Evolutionary conservation across 2,329 filamentous ascomycete genomes (phyloP), one percentile per base, ranked within the genome.

Genomic region (Coleophoma eucalyptorum): DNA sequence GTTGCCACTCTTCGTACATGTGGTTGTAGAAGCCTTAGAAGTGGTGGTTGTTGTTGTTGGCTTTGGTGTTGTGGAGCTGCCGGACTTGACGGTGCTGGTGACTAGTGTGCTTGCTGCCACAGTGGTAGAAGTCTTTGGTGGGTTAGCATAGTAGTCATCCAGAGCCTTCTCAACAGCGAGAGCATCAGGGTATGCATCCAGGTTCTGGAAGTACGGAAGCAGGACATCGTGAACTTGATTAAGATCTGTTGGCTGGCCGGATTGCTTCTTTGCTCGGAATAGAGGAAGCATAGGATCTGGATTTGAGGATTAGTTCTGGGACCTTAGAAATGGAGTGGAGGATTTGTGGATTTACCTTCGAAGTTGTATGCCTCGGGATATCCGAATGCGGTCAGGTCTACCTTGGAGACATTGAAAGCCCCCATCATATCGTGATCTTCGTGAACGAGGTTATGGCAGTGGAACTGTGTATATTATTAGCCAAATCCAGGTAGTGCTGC

Each of bases 361-460:
- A 58, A 61, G n/a, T 47, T 50, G 15, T 55, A 52, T 6, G 47
- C 54, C 26, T 61, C 54, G 2, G 57, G 57, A 42, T 60, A 58
- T 2, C 55, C 60, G 18, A 40, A 53, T 18, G 33, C 43, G 5
- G 48, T 48, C 12, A 55, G 45, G 18, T 57, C 50, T 5, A 55
- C 50, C 7, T 53, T 35, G 21, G 50, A 43, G 19, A 51, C 52
- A 50, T 65, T 65, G 50, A 66, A 64, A 4, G 59, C 58, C 2
- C 51, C 58, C 56, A 66, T 66, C 65, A 66, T 65, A 19, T 64
- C 62, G 43, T 65, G 54, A 43, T 65, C 65, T 46, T 65, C 63
- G 43, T 66, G 65, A 2, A 65, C 57, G 7, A 63, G 52, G 43
- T 66, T 66, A 50, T 66, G 63, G 44, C 63, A 67, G 50, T 67